Conservation (phyloP, 192 early-diverging fungal species). For the Anaeromyces robustus region DNA sequence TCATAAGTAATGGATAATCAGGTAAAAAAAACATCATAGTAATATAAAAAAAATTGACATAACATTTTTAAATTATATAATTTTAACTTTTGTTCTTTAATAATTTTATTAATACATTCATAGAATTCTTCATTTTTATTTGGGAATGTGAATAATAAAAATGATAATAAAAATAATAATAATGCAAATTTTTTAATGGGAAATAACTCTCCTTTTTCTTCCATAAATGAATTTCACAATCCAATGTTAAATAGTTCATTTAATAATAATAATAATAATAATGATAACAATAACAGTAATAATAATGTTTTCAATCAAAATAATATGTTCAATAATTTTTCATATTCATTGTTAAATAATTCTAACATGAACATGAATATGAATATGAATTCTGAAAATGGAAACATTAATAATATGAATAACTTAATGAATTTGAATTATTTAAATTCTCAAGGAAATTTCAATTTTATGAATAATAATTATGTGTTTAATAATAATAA, state of each 20-base stretch:
- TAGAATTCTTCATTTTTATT: neutral
- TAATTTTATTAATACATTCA: too few relatives aligned
- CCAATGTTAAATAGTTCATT: neutral
- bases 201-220: neutral
- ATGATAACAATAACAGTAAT: neutral
- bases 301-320: neutral
- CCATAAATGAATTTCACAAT: neutral
- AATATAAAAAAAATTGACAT: too few relatives aligned
- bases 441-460: neutral
- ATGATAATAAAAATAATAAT: neutral
- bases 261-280: neutral
- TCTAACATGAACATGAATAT: neutral
- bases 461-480: neutral
- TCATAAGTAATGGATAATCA: too few relatives aligned
- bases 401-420: neutral
- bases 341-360: neutral
- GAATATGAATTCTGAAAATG: neutral
- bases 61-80: too few relatives aligned
- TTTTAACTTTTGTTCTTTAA: too few relatives aligned
- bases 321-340: neutral
- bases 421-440: neutral
- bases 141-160: neutral
- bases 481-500: neutral
- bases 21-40: too few relatives aligned
- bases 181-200: neutral